These are phyloP conservation scores for Mallotus japonicus DNA, from an alignment of 441 rosid genomes.

Conservation along the genomic window DNA sequence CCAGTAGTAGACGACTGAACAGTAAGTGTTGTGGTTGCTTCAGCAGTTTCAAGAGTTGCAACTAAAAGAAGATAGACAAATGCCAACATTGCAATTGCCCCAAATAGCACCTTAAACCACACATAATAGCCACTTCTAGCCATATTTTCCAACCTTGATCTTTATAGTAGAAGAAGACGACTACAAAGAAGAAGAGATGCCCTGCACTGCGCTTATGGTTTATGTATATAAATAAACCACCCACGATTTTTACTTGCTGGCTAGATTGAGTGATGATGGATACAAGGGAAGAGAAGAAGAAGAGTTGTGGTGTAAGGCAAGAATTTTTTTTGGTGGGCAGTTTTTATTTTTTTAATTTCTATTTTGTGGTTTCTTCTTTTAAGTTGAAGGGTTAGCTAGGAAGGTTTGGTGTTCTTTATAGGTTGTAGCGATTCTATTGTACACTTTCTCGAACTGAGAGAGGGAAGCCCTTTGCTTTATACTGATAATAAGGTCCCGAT, in stretches of 20 bases:
- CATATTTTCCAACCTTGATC: conserved; percentile 17
- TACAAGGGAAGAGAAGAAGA: conserved; percentile 7
- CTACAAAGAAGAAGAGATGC: background rate
- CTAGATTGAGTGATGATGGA: background rate
- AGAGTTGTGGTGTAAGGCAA: conserved; percentile 25
- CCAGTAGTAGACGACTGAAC: conserved; percentile 2
- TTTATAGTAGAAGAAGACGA: background rate
- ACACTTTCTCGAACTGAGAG: conserved; percentile 47
- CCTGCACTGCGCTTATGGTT: conserved; percentile 1
- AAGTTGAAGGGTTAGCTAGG: conserved; percentile 20
- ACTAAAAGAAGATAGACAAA: conserved; percentile 37
- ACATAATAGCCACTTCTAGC: conserved; percentile 18
- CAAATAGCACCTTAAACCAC: conserved; percentile 25
- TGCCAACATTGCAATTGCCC: conserved; percentile 25
- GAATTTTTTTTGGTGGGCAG: conserved; percentile 19
- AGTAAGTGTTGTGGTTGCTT: background rate
- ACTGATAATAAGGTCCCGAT: conserved; percentile 30
- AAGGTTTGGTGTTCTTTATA: conserved; percentile 59
- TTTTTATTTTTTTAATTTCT: background rate
- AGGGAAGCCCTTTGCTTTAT: conserved; percentile 46
- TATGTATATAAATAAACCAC: background rate
- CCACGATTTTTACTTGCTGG: background rate
- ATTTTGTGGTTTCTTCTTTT: background rate
- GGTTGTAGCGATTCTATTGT: conserved; percentile 40
- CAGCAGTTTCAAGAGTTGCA: conserved; percentile 31